Percentiles rank a stretch among this genome's conserved stretches.
Evolutionary conservation across 495 filamentous ascomycete species (phyloP).

Genomic region (Trichocladium uniseriatum): DNA sequence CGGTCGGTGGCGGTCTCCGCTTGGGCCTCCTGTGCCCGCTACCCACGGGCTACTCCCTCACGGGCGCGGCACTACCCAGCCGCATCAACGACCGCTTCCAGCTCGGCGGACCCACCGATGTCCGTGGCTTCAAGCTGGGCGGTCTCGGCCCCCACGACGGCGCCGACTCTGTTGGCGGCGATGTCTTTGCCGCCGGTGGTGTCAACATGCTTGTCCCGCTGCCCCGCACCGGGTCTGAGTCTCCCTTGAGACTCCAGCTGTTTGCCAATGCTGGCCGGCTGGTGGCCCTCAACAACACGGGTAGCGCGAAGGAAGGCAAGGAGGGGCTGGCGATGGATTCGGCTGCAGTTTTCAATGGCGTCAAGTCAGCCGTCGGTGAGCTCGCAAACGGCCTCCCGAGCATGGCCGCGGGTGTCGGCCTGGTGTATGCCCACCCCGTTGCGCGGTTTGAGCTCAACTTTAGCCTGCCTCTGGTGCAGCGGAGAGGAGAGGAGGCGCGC

Average conservation of each 20-base stretch:
- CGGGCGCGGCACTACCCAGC: constrained; percentile 48
- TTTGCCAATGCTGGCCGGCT: constrained; percentile 87
- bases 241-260: constrained; percentile 76
- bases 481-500: constrained; percentile 72
- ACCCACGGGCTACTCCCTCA: constrained; percentile 47
- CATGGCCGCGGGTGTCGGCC: constrained; percentile 73
- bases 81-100: constrained; percentile 90
- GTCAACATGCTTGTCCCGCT: constrained; percentile 77
- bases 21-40: constrained; percentile 50
- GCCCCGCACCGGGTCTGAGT: constrained; percentile 65
- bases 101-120: constrained; percentile 88
- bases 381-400: constrained; percentile 71
- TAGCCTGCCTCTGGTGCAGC: constrained; percentile 70
- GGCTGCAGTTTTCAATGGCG: constrained; percentile 39
- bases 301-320: constrained; percentile 32
- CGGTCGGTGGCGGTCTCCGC: constrained; percentile 41
- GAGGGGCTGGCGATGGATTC: constrained; percentile 27
- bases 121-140: constrained; percentile 82
- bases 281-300: constrained; percentile 57
- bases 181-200: constrained; percentile 80
- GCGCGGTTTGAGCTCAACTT: constrained; percentile 95
- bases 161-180: constrained; percentile 75
- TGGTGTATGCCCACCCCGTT: constrained; percentile 88
- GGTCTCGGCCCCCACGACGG: constrained; percentile 86
- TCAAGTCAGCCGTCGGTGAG: constrained; percentile 49